Conservation (phyloP, 2,329 filamentous ascomycete genomes). For the Claviceps sp. region DNA sequence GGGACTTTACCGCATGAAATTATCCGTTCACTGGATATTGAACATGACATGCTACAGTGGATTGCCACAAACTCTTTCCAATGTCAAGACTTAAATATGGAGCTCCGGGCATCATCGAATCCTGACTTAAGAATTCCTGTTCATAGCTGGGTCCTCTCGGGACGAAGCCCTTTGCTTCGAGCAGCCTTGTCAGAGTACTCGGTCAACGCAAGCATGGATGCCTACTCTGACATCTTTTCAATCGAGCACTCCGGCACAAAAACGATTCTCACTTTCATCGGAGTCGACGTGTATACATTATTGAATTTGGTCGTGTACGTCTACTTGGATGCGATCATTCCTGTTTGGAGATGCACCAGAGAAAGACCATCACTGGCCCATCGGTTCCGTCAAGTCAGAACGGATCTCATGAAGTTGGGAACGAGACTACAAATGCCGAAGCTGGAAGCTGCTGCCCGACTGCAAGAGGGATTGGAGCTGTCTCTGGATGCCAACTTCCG, state of each 20-base stretch:
- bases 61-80: conserved; percentile 25
- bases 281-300: conserved; percentile 63
- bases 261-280: conserved; percentile 48
- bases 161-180: conserved; percentile 57
- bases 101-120: conserved; percentile 41
- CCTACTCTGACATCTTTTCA: conserved; percentile 16
- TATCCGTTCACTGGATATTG: conserved; percentile 51
- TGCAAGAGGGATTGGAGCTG: conserved; percentile 53
- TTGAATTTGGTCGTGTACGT: conserved; percentile 68
- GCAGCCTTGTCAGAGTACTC: conserved; percentile 45
- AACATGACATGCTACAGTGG: conserved; percentile 44
- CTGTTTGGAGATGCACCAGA: conserved; percentile 73
- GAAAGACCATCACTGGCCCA: conserved; percentile 51
- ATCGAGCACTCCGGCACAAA: conserved; percentile 31
- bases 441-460: conserved; percentile 63
- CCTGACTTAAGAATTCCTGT: conserved; percentile 64
- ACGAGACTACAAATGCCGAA: conserved; percentile 54
- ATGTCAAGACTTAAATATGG: conserved; percentile 29
- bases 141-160: conserved; percentile 69
- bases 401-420: conserved; percentile 79
- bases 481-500: conserved; percentile 58
- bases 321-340: conserved; percentile 68
- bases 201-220: conserved; percentile 10
- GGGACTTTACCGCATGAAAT: conserved; percentile 37
- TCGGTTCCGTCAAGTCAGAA: conserved; percentile 66